These are phyloP conservation scores for Persicaria maculosa DNA, from an alignment of 148 eudicot genomes.

Conservation along the genomic window DNA sequence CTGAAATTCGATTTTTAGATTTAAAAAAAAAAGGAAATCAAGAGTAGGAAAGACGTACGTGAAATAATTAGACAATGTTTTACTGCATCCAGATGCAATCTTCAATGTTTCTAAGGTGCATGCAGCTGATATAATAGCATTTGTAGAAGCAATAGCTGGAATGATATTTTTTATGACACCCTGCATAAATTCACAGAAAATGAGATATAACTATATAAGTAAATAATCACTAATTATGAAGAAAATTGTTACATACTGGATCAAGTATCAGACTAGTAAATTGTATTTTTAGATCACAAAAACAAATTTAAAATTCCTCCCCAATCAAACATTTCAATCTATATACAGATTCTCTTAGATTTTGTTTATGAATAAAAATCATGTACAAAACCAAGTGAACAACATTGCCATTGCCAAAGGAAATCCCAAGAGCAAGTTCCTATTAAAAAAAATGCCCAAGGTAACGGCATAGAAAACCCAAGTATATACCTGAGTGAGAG, in stretches of 20 bases:
- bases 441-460: too few relatives aligned
- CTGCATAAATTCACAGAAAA: slow-evolving; percentile 33
- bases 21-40: background rate
- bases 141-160: slow-evolving; percentile 96
- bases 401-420: too few relatives aligned
- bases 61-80: slow-evolving; percentile 74
- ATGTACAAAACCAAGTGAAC: too few relatives aligned
- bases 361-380: background rate
- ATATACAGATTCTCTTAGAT: background rate
- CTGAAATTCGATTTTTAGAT: background rate
- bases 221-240: background rate
- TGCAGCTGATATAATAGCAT: slow-evolving; percentile 91
- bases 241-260: too few relatives aligned
- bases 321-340: background rate
- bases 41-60: slow-evolving; percentile 38
- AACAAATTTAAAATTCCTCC: background rate
- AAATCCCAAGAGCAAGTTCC: too few relatives aligned
- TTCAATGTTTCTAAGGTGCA: slow-evolving; percentile 89
- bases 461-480: slow-evolving; percentile 49
- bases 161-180: slow-evolving; percentile 96
- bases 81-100: slow-evolving; percentile 88
- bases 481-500: slow-evolving; percentile 6
- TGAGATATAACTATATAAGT: background rate
- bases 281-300: background rate
- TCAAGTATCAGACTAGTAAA: background rate